These are phyloP conservation scores for Colletotrichum aenigma DNA, from an alignment of 2,329 filamentous ascomycete genomes.

Conservation along the genomic window DNA sequence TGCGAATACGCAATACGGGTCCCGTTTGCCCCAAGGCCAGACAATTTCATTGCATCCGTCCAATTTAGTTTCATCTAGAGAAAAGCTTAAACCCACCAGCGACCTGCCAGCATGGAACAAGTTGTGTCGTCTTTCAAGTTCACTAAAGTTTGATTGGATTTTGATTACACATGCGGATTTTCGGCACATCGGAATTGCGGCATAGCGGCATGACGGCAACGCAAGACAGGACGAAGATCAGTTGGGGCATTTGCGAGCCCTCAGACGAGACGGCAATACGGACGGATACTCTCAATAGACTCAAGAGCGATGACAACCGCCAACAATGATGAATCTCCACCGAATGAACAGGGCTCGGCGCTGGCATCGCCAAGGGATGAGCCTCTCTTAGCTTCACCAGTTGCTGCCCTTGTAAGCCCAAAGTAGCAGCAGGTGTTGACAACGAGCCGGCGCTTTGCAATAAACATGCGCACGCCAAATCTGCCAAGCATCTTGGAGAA, in stretches of 20 bases:
- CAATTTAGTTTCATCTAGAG: background rate
- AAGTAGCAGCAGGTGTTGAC: background rate
- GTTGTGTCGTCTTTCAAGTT: background rate
- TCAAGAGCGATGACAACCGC: background rate
- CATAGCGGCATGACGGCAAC: background rate
- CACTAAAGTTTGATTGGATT: background rate
- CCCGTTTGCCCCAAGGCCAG: background rate
- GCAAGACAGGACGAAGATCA: background rate
- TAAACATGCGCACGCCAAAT: background rate
- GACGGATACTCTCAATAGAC: background rate
- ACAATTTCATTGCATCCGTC: background rate
- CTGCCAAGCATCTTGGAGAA: background rate
- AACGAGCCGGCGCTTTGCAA: background rate
- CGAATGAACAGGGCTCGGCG: background rate
- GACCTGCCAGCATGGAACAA: background rate
- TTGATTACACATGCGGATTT: background rate
- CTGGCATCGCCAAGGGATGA: conserved; percentile 1
- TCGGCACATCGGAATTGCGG: background rate
- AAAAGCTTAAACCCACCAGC: conserved; percentile 2
- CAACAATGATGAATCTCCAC: background rate
- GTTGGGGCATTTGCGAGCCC: background rate
- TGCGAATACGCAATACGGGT: background rate
- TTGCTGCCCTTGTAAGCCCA: background rate
- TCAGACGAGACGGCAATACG: background rate
- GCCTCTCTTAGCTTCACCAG: conserved; percentile 1